Base-by-base conservation (phyloP, 768 basidiomycete genomes). In the Boletus barrowsii region DNA sequence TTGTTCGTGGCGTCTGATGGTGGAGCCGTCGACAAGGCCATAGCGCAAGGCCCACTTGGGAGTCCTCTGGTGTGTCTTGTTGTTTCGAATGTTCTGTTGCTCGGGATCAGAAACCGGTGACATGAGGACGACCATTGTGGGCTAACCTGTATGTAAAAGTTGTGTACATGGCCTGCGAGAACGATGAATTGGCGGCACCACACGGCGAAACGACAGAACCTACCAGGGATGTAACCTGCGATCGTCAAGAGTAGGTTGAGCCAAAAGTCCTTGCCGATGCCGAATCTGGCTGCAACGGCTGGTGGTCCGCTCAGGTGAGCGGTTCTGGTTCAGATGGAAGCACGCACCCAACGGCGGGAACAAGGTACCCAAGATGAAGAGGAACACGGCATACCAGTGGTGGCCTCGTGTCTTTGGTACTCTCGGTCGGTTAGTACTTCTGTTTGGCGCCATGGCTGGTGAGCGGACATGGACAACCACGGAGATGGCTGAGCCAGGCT, bases 261-360 rank as follows among this genome's bases (percentile, higher is more conserved):
- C 83, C 87, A 95, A 74, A 97, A 95, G 69, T 98, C 95, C 51
- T 75, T 75, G 14, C 92, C 93, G 62, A 96, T 83, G 30, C 95
- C 95, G 67, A 98, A 98, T 53, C 95, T 81, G 22, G 92, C 87
- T 6, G 93, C 94, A 30, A 97, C 94, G 56, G 95, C 94, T 97
- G 67, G 4, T 53, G 54, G 51, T 48, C 44, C 8, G 26, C n/a
- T 24, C 22, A 32, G 24, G 43, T 58, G 53, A 55, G 52, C 15
- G 42, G 10, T 17, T 22, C 44, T 36, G 10, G 51, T 26, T 37
- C 41, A 15, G 13, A 26, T 10, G 26, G 11, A 11, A 15, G 5
- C 14, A 67, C 81, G 49, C 45, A 95, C 94, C 94, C 29, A 98
- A 79, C 29, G 94, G 94, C 10, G 94, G 94, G 53, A 98, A 83